Base-by-base conservation (phyloP, 345 rosid genomes). In the sweet orange (Citrus sinensis) region DNA sequence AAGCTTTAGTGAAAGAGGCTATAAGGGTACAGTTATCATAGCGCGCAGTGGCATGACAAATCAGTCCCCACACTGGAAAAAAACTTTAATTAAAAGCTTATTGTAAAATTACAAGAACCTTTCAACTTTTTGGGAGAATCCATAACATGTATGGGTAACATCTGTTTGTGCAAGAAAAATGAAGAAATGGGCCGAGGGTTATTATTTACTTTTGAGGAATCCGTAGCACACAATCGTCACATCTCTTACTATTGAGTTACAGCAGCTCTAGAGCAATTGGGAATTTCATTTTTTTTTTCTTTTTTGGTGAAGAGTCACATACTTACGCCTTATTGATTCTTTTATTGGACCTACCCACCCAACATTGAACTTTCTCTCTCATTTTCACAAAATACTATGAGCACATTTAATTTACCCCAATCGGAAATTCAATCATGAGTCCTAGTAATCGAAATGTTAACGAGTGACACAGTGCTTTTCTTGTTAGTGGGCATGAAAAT, bases 51-150 rank as follows among this genome's bases (percentile, higher is more conserved):
- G 70, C 82, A 58, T 56, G 51, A 75, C 66, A 34, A 16, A 40
- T 17, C 58, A 70, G 66, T 64, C 76, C 61, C 80, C 77, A 59
- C 70, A 27, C 65, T 65, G 69, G 69, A 71, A 80, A 70, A 70
- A 13, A 46, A 5, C 17, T 13, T 46, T 13, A 13, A 46, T 42
- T 42, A 11, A 42, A 42, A 42, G 51, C 51, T 42, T 42, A 42
- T 42, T 42, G 51, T 42, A 3, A 11, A 42, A 42, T 46, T 30
- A 76, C 55, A 20, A 8, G 69, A 76, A 34, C n/a, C 20, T 4
- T n/a, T 46, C 4, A 30, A 24, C 79, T 76, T 76, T 67, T 54
- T 58, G 16, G 49, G 71, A 68, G 62, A 62, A 74, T 61, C 32
- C 67, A 62, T 74, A 61, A 55, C 60, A 56, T 42, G 54, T 11